These are phyloP conservation scores for Salvia miltiorrhiza DNA, from an alignment of 257 asterid species.

Conservation along the genomic window DNA sequence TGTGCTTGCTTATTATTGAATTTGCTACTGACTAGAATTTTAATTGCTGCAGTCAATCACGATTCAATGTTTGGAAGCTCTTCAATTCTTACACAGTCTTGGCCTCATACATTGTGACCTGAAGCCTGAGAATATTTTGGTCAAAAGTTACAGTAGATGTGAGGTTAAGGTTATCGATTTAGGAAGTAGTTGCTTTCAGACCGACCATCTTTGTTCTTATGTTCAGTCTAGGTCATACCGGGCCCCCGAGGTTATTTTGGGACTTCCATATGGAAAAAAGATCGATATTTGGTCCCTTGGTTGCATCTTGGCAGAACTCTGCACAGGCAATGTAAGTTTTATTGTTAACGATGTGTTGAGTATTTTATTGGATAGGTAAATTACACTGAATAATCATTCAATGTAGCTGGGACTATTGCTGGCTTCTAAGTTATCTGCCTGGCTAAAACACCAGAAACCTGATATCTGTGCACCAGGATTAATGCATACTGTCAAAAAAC, in stretches of 20 bases:
- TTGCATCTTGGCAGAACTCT: conserved; percentile 97
- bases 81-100: conserved; percentile 85
- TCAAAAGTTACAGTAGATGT: conserved; percentile 98
- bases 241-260: conserved; percentile 96
- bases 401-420: not conserved
- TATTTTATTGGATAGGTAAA: not conserved
- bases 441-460: not conserved
- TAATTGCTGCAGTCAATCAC: conserved; percentile 74
- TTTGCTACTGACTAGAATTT: conserved; percentile 26
- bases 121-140: conserved; percentile 98
- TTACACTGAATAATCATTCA: not conserved
- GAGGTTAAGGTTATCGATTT: conserved; percentile 98
- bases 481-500: not conserved
- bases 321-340: conserved; percentile 91
- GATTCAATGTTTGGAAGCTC: conserved; percentile 95
- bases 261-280: conserved; percentile 92
- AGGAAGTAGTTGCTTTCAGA: conserved; percentile 95
- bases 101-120: conserved; percentile 99
- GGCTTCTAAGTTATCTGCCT: not conserved
- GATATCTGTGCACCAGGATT: not conserved
- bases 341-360: not conserved
- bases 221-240: conserved; percentile 98
- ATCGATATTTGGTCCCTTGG: conserved; percentile 99
- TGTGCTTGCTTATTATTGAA: conserved; percentile 13
- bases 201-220: conserved; percentile 96